Evolutionary conservation across 202 grass and related monocot genomes (phyloP).

Genomic region (Digitaria exilis): DNA sequence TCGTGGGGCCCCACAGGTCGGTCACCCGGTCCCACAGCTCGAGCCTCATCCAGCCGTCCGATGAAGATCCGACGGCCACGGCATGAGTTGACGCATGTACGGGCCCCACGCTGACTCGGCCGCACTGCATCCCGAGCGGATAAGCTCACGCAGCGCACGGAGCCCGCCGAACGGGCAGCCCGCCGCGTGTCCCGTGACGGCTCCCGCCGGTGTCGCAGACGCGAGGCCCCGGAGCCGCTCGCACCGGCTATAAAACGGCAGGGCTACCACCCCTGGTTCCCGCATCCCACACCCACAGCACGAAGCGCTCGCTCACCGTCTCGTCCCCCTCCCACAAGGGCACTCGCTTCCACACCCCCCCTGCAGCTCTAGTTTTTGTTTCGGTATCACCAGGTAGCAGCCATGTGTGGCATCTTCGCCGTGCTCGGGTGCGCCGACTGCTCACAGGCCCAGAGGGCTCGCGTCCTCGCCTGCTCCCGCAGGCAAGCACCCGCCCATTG

Average conservation of each 20-base stretch:
- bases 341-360: too few species aligned
- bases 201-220: constrained; percentile 24
- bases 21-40: neutral
- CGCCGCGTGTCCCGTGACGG: constrained; percentile 33
- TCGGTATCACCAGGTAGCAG: neutral
- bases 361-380: too few species aligned
- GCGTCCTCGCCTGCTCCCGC: constrained; percentile 88
- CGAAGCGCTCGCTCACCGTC: neutral
- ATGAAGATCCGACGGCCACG: neutral
- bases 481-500: constrained; percentile 56
- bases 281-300: constrained; percentile 28
- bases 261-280: neutral
- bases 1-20: neutral
- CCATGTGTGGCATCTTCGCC: constrained; percentile 94
- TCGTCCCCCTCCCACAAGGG: neutral
- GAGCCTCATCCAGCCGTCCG: neutral
- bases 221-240: constrained; percentile 82
- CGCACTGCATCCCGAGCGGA: constrained; percentile 40
- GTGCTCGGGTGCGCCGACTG: constrained; percentile 83
- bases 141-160: constrained; percentile 39
- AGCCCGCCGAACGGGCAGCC: constrained; percentile 4
- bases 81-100: neutral
- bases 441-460: constrained; percentile 82
- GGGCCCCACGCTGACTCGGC: constrained; percentile 57
- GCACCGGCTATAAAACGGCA: constrained; percentile 53